Base-by-base conservation (phyloP, 1,284 basidiomycete genomes). In the Melampsora larici-populina region DNA sequence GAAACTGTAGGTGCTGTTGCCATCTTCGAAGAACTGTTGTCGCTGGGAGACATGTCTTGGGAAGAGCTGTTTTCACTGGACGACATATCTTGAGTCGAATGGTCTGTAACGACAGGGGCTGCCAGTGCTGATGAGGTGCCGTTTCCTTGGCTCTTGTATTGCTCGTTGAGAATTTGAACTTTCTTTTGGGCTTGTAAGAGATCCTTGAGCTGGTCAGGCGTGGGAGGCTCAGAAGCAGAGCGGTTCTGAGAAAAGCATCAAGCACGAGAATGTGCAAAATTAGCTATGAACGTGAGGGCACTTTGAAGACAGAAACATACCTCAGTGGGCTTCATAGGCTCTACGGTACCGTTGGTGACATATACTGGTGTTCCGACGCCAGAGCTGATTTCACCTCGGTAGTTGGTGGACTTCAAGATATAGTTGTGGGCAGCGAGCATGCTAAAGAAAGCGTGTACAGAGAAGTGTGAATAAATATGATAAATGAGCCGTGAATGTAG, bases 331-430 rank as follows among this genome's bases (percentile, higher is more conserved):
- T 46, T 58, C 55, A n/a, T 68, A 11, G 29, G 66, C 55, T 69
- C 55, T 46, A 76, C 68, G 33, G 65, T 68, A 49, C 66, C 74
- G 26, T 76, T 76, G 0, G 36, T 66, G 13, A 77, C 60, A 18
- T 68, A 77, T 2, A 77, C 60, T 9, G 74, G 67, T 13, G 55
- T 69, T 31, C 74, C 74, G 40, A 68, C 55, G 1, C 74, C 74
- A 8, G 36, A 29, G 17, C 67, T 77, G 6, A 77, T 11, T 36
- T 69, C 67, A 26, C 55, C 74, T 6, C 55, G 55, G 7, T 21
- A 13, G n/a, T 49, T 29, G 40, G 65, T 77, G 24, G 74, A 43
- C 66, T 77, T 77, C 11, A 77, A 11, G 17, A 77, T 64, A 13
- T 70, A 70, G 21, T 64, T 21, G 33, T 68, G 55, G 15, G 74